These are phyloP conservation scores for Cadophora sp. DNA, from an alignment of 2,329 filamentous ascomycete species.

Conservation along the genomic window DNA sequence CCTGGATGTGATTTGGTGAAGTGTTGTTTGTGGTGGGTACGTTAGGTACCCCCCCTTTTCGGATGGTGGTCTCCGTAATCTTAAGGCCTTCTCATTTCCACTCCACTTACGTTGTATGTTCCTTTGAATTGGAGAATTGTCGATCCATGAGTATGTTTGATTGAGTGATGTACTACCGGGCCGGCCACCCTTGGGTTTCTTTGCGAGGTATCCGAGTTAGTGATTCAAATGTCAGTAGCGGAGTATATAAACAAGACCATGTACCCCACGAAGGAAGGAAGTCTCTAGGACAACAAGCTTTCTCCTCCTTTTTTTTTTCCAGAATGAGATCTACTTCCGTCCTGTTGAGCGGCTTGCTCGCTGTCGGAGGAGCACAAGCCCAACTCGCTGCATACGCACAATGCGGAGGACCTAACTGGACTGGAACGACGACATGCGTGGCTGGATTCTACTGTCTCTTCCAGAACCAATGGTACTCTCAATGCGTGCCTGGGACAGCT, in stretches of 20 bases:
- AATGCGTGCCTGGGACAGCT: slow-evolving; percentile 24
- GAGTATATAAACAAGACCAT: not conserved
- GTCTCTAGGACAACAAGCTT: not conserved
- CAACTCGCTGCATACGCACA: slow-evolving; percentile 39
- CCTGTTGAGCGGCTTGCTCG: slow-evolving; percentile 11
- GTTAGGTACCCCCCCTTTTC: not conserved
- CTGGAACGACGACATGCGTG: slow-evolving; percentile 42
- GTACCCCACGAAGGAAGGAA: not conserved
- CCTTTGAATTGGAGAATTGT: not conserved
- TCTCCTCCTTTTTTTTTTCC: not conserved
- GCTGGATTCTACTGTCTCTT: slow-evolving; percentile 37
- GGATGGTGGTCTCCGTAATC: slow-evolving; percentile 1
- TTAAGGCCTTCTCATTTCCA: not conserved
- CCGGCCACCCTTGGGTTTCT: not conserved
- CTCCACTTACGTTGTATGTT: not conserved
- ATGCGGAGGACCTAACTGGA: slow-evolving; percentile 45
- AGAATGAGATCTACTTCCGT: slow-evolving; percentile 16
- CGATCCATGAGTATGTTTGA: not conserved
- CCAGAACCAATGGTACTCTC: slow-evolving; percentile 29
- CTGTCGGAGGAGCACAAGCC: slow-evolving; percentile 17
- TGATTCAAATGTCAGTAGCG: not conserved
- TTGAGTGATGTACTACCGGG: slow-evolving; percentile 1
- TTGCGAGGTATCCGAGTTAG: not conserved
- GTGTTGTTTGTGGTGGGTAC: too few relatives aligned
- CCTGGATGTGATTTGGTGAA: not conserved